These are phyloP conservation scores for Coemansia javaensis DNA, from an alignment of 192 early-diverging fungal species.

Conservation along the genomic window DNA sequence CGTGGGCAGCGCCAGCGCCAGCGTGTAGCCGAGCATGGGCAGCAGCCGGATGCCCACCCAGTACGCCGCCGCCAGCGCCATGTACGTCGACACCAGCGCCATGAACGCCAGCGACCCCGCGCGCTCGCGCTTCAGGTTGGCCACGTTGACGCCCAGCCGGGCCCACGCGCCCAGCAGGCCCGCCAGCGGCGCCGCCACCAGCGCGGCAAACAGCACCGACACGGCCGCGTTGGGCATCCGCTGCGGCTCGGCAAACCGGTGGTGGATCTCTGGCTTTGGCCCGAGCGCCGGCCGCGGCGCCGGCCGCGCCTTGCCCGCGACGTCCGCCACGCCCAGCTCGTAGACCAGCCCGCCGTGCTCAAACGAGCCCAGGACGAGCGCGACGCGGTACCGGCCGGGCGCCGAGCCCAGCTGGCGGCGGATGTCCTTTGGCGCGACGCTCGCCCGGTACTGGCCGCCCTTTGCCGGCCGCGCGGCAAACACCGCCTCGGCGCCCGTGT, in stretches of 20 bases:
- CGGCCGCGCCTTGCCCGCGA: constrained; percentile 3
- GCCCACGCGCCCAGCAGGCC: constrained; percentile 26
- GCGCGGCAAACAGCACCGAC: constrained; percentile 27
- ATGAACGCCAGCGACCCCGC: constrained; percentile 24
- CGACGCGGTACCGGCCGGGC: constrained; percentile 24
- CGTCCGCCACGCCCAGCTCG: constrained; percentile 23
- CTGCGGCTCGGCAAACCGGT: constrained; percentile 44
- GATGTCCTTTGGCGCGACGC: constrained; percentile 31
- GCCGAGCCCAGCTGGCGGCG: constrained; percentile 16
- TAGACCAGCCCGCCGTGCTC: constrained; percentile 25
- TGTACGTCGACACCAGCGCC: constrained; percentile 38
- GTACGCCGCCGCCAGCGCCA: constrained; percentile 43
- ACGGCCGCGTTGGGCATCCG: constrained; percentile 29
- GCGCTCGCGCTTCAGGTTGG: constrained; percentile 16
- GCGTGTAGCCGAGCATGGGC: constrained; percentile 35
- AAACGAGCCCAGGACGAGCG: constrained; percentile 40
- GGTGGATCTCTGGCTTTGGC: constrained; percentile 27
- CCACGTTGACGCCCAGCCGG: constrained; percentile 34
- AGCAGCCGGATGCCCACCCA: constrained; percentile 46
- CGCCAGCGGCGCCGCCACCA: constrained; percentile 18
- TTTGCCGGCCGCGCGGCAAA: constrained; percentile 19
- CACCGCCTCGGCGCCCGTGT: constrained; percentile 19
- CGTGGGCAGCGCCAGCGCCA: constrained; percentile 47
- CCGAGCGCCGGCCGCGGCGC: constrained; percentile 1
- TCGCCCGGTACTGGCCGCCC: constrained; percentile 23